Evolutionary conservation across 345 rosid species (phyloP).

Genomic region (Hibiscus syriacus): DNA sequence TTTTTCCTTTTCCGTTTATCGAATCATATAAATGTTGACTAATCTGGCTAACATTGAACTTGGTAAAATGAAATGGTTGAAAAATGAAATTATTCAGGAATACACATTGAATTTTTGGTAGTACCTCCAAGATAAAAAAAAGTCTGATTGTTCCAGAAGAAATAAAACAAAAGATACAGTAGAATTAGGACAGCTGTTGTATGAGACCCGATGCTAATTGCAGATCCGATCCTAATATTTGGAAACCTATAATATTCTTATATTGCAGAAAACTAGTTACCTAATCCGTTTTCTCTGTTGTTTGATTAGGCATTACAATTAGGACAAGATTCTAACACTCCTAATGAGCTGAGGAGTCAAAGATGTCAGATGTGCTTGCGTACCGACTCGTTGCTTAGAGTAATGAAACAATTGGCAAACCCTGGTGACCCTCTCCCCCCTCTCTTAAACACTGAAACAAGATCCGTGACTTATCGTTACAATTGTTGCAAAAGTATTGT

Average conservation of each 20-base stretch:
- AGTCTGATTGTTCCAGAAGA: no score
- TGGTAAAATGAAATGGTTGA: no score
- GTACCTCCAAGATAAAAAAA: no score
- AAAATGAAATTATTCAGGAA: no score
- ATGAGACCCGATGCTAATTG: no score
- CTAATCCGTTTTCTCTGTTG: background rate
- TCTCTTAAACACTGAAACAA: no score
- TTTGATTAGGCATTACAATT: conserved; percentile 53
- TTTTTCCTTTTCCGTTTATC: background rate
- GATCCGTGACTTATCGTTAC: no score
- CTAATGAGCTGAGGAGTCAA: conserved; percentile 44
- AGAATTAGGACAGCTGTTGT: no score
- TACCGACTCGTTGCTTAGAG: conserved; percentile 56
- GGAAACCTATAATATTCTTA: background rate
- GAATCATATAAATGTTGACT: no score
- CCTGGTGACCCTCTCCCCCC: conserved; percentile 44
- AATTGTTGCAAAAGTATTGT: background rate
- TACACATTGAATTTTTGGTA: no score
- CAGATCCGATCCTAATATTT: background rate
- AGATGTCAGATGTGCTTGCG: conserved; percentile 77
- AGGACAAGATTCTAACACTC: conserved; percentile 52
- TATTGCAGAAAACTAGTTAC: background rate
- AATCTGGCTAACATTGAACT: background rate
- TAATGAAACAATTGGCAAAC: conserved; percentile 60
- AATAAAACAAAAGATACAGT: no score